Evolutionary conservation across 768 basidiomycete genomes (phyloP), one percentile per base, ranked within the genome.

Genomic region (Leccinum uliginosum): DNA sequence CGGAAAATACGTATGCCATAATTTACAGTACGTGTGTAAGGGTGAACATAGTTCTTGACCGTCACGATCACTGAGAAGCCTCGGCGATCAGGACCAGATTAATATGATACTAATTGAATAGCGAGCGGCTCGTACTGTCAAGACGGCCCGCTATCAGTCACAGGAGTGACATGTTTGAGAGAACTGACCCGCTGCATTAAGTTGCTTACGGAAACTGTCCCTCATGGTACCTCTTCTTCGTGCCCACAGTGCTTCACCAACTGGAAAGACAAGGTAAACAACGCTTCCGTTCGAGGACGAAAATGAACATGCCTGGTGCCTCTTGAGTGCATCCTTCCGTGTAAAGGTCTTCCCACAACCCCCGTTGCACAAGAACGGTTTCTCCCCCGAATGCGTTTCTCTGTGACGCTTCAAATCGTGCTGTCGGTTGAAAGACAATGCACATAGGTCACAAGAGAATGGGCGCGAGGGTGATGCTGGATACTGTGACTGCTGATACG

Each of bases 271-370:
- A 29, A 21, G 53, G 58, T 67, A 62, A 62, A 56, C 56, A 44
- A 53, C 21, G 61, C 27, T 34, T 59, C 59, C 50, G 45, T 55
- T 27, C 21, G 40, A 50, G 47, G 26, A n/a, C 27, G 32, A 14
- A 53, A 43, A 26, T 44, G 54, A 57, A 54, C 83, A 58, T 63
- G 83, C 90, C 83, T 92, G 90, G 69, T 92, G 90, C 58, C 90
- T 82, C 74, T 91, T 92, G 66, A 92, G 73, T 15, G 90, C 90
- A 67, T 92, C 90, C 73, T 91, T 91, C 61, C 90, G 81, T 50
- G 89, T 92, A 67, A 91, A 92, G 3, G 89, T 91, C 77, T 91
- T 91, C 49, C 88, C 89, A 57, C 90, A 92, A 45, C 86, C 87
- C 12, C 87, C 89, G 63, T 91, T 91, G 71, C 90, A 92, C 17